Conservation (phyloP, 108 stramenopile species). For the Parmales sp. region DNA sequence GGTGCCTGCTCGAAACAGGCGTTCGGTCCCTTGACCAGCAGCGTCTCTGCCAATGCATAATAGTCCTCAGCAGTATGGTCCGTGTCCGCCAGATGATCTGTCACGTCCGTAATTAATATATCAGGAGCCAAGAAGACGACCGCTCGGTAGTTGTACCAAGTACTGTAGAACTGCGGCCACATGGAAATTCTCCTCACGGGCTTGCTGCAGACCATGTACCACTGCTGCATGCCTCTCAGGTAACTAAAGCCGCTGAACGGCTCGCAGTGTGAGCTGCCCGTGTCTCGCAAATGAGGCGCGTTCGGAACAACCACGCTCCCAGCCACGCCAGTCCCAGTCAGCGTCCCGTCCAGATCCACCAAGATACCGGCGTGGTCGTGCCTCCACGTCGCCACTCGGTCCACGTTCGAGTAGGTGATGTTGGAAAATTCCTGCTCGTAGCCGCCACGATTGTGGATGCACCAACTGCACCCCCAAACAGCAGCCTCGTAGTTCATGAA, state of each 20-base stretch:
- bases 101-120: background rate
- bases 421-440: constrained; percentile 9
- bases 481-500: constrained; percentile 15
- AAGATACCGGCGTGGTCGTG: constrained; percentile 11
- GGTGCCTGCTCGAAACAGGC: constrained; percentile 15
- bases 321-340: background rate
- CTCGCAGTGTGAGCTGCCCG: background rate
- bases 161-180: background rate
- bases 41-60: background rate
- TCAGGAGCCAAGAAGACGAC: constrained; percentile 3
- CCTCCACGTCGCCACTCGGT: constrained; percentile 12
- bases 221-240: background rate
- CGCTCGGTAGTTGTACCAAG: background rate
- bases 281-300: background rate
- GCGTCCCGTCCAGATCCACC: constrained; percentile 10
- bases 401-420: background rate
- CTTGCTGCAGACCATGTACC: constrained; percentile 1
- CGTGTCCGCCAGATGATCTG: background rate
- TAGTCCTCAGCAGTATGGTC: background rate
- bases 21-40: background rate
- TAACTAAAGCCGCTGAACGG: background rate
- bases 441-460: constrained; percentile 8
- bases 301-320: background rate
- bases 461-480: constrained; percentile 12
- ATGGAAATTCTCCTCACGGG: background rate